Conservation (phyloP, 2,329 filamentous ascomycete genomes). For the Ophiostoma australiae region DNA sequence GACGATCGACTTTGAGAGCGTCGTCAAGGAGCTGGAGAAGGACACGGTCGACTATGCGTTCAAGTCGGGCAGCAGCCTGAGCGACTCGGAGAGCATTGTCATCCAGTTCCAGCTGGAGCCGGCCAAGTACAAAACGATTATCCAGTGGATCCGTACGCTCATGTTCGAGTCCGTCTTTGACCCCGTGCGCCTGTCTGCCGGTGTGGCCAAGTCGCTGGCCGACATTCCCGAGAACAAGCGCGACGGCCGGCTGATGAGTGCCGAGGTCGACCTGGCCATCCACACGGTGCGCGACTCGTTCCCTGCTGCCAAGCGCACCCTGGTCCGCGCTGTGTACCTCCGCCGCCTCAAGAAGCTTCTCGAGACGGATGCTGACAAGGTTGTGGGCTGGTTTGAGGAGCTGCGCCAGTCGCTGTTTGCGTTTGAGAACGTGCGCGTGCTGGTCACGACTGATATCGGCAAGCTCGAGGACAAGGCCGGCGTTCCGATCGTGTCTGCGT, state of each 20-base stretch:
- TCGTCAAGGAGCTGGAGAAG: slow-evolving; percentile 83
- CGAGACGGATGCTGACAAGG: slow-evolving; percentile 66
- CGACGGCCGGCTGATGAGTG: slow-evolving; percentile 65
- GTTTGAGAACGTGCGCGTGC: slow-evolving; percentile 77
- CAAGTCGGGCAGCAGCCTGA: slow-evolving; percentile 60
- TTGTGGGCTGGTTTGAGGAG: slow-evolving; percentile 71
- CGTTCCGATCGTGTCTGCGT: slow-evolving; percentile 56
- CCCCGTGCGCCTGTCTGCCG: slow-evolving; percentile 56
- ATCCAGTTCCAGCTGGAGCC: slow-evolving; percentile 82
- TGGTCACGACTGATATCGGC: slow-evolving; percentile 74
- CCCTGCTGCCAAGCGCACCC: slow-evolving; percentile 68
- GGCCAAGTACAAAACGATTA: slow-evolving; percentile 76
- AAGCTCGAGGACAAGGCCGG: slow-evolving; percentile 61
- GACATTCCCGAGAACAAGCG: slow-evolving; percentile 92
- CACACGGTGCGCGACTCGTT: slow-evolving; percentile 75
- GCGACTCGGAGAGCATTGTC: slow-evolving; percentile 75
- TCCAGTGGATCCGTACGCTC: slow-evolving; percentile 79
- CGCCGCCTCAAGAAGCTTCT: slow-evolving; percentile 79
- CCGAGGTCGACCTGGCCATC: slow-evolving; percentile 67
- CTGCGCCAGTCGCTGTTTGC: slow-evolving; percentile 72
- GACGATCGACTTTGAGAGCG: slow-evolving; percentile 79
- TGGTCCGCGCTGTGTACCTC: slow-evolving; percentile 83
- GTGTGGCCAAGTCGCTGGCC: slow-evolving; percentile 74
- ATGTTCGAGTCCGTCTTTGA: slow-evolving; percentile 90
- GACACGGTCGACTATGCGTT: slow-evolving; percentile 84